phyloP scores from a whole-genome alignment of 2,329 filamentous ascomycete species.

The Colletotrichum scovillei region DNA sequence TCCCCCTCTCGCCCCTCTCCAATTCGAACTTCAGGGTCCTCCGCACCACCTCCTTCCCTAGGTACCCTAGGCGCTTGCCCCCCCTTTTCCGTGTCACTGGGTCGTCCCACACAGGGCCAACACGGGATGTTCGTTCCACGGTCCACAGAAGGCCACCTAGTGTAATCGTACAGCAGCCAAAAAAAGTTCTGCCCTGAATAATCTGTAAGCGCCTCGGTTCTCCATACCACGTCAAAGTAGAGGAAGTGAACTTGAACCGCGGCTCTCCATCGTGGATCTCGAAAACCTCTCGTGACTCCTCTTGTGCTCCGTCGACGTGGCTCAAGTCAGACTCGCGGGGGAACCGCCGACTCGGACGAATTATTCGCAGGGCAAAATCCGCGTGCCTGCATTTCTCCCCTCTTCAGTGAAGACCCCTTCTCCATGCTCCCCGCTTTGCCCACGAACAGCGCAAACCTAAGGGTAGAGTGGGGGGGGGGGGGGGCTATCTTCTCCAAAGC shows the following conservation, averaged over 20 bases:
- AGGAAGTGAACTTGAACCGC: background rate
- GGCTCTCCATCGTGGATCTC: background rate
- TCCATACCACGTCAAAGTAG: background rate
- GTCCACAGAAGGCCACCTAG: background rate
- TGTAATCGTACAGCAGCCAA: too few relatives aligned
- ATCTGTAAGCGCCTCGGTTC: background rate
- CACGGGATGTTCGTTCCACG: background rate
- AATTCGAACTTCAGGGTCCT: background rate
- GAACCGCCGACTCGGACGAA: background rate
- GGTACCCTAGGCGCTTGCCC: background rate
- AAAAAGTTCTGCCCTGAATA: background rate
- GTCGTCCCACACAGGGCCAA: background rate
- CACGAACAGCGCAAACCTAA: background rate
- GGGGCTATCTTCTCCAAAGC: background rate
- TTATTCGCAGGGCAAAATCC: background rate
- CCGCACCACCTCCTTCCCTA: background rate
- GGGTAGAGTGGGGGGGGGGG: background rate
- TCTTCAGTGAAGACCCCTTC: background rate
- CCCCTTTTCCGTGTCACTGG: background rate
- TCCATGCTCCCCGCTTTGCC: background rate
- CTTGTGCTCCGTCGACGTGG: background rate
- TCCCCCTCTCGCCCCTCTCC: background rate
- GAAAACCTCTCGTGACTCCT: background rate
- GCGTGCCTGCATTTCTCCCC: background rate
- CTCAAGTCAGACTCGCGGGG: background rate